Conservation (phyloP, 331 rosid species). For the Malus hybrid region DNA sequence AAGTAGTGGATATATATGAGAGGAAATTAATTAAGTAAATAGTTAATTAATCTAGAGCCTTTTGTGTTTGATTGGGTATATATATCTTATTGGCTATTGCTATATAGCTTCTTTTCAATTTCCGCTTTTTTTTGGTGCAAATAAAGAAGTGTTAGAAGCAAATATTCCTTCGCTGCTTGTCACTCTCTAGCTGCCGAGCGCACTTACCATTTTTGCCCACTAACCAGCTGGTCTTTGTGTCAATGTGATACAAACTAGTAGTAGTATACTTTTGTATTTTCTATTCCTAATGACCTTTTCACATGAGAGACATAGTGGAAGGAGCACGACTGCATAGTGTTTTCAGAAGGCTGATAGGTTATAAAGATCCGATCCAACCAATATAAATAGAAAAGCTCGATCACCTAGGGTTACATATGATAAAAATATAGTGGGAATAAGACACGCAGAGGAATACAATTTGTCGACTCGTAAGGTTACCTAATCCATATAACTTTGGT, state of each 20-base stretch:
- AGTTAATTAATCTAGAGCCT: background rate
- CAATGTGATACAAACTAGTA: background rate
- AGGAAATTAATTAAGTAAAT: too few species aligned
- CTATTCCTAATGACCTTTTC: background rate
- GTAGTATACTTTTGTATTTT: background rate
- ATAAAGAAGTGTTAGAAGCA: background rate
- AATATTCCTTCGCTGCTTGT: background rate
- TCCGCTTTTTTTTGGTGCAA: background rate
- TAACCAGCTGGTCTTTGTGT: background rate
- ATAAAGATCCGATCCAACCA: too few species aligned
- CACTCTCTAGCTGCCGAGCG: background rate
- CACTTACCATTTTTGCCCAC: conserved; percentile 6
- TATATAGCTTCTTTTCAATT: background rate
- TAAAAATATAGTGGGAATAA: too few species aligned
- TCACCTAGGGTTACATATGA: too few species aligned
- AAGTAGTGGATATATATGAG: conserved; percentile 5
- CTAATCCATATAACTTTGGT: too few species aligned
- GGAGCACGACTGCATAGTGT: background rate
- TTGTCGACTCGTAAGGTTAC: too few species aligned
- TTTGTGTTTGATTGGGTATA: background rate
- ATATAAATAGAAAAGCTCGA: too few species aligned
- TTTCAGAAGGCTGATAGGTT: too few species aligned
- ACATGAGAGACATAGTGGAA: background rate
- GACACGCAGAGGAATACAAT: too few species aligned
- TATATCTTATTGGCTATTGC: background rate